Evolutionary conservation across 2,329 filamentous ascomycete species (phyloP), one percentile per base, ranked within the genome.

Genomic region (Hypoxylon sp.): DNA sequence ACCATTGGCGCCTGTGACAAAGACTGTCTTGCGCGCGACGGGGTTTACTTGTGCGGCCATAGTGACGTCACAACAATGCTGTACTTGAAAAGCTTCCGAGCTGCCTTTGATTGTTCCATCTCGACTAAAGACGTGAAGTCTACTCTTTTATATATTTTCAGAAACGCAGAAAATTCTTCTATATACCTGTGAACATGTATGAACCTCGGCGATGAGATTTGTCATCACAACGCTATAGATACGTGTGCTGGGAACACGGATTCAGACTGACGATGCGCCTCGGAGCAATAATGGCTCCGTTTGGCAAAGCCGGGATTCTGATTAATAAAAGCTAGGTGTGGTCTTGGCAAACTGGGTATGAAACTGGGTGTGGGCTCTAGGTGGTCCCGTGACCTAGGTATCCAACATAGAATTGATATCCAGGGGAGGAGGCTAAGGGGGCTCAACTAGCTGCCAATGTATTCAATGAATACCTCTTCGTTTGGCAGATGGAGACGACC

Each of bases 1-100:
- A 8, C 84, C 84, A 57, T 84, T 85, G 11, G 84, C 83, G 7
- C 84, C 84, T 2, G 81, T 84, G 25, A 86, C 79, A 6, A 86
- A 76, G n/a, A 81, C 83, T 1, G 78, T 80, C 27, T 71, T 75
- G 49, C 37, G 50, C 4, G 56, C 42, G 1, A 35, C 4, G 54
- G 59, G 51, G 55, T 25, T 48, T 25, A 35, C 48, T 20, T 35
- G 33, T 27, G 59, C 20, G 17, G 60, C 46, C 66, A 69, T 67
- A 33, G 25, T 55, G 56, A 55, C 17, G 44, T 57, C 42, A 60
- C 27, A 25, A n/a, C 20, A 30, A 5, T 22, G 30, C 40, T 35
- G 17, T 8, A 46, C 11, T 51, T 58, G 17, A 33, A 30, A 8
- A 20, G 49, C 17, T 22, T 25, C 35, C 10, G 46, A 37, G 11